Evolutionary conservation across 495 filamentous ascomycete genomes (phyloP).

Genomic region (Penicillium macrosclerotiorum): DNA sequence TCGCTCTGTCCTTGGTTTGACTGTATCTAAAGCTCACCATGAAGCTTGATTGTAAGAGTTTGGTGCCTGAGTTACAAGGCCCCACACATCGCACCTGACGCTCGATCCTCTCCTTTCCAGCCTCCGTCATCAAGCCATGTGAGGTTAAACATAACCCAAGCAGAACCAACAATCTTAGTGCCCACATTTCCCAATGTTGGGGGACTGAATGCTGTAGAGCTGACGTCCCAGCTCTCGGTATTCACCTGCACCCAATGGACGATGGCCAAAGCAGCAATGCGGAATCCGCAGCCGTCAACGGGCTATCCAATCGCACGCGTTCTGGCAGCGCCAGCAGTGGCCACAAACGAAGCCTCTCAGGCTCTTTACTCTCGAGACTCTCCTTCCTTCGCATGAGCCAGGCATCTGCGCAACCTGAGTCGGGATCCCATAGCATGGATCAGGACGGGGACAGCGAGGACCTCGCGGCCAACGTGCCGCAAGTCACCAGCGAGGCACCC

Average conservation of each 20-base stretch:
- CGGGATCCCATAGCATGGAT: conserved; percentile 41
- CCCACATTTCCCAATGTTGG: conserved; percentile 12
- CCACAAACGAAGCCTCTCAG: conserved; percentile 66
- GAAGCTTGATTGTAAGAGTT: not conserved
- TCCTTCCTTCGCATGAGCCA: conserved; percentile 58
- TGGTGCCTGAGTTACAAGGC: conserved; percentile 12
- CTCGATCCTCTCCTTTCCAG: conserved; percentile 1
- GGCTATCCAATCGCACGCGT: conserved; percentile 33
- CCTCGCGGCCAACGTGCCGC: conserved; percentile 27
- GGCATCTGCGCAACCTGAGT: conserved; percentile 27
- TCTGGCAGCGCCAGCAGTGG: conserved; percentile 41
- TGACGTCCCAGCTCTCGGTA: conserved; percentile 17
- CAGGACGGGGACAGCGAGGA: conserved; percentile 38
- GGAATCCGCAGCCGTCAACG: conserved; percentile 27
- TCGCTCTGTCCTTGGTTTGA: not conserved
- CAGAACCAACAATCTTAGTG: not conserved
- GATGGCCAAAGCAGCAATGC: conserved; percentile 29
- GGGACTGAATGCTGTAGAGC: conserved; percentile 22
- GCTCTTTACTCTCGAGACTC: conserved; percentile 51
- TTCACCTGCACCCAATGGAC: conserved; percentile 38
- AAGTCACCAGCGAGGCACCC: conserved; percentile 9
- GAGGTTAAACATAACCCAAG: not conserved
- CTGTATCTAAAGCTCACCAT: not conserved
- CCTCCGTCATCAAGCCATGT: not conserved
- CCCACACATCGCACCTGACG: conserved; percentile 3